Evolutionary conservation across 257 asterid species (phyloP).

Genomic region (Petrea volubilis): DNA sequence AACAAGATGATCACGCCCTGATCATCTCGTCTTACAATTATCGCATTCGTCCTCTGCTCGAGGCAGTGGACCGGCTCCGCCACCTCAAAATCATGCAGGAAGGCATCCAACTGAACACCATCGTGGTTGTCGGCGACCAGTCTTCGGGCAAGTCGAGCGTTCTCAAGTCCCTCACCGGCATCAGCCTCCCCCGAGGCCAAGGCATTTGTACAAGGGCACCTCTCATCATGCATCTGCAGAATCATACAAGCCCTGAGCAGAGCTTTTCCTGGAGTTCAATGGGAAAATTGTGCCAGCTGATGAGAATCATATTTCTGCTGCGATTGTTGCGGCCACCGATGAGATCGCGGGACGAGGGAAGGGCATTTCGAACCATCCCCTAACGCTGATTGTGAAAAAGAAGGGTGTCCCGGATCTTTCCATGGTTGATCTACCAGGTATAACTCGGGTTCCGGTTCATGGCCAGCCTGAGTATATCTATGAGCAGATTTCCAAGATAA

Average conservation of each 20-base stretch:
- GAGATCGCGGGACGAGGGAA: conserved; percentile 40
- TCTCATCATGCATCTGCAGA: conserved; percentile 39
- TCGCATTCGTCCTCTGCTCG: conserved; percentile 42
- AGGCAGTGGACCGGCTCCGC: conserved; percentile 44
- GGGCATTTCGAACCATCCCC: conserved; percentile 31
- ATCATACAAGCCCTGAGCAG: conserved; percentile 8
- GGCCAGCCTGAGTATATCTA: conserved; percentile 39
- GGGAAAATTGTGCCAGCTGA: conserved; percentile 25
- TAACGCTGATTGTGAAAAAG: conserved; percentile 42
- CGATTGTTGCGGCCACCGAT: conserved; percentile 23
- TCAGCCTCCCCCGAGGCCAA: conserved; percentile 56
- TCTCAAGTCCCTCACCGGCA: conserved; percentile 50
- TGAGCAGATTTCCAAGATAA: conserved; percentile 40
- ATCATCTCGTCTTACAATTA: conserved; percentile 42
- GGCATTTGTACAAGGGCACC: conserved; percentile 57
- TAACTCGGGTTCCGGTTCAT: conserved; percentile 38
- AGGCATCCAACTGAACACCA: conserved; percentile 53
- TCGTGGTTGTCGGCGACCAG: conserved; percentile 54
- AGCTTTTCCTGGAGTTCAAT: no score
- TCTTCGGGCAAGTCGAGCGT: conserved; percentile 59
- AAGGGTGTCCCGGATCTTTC: conserved; percentile 43
- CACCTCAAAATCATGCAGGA: conserved; percentile 47
- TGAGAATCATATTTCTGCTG: conserved; percentile 23
- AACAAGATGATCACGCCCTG: conserved; percentile 27
- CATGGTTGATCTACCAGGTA: conserved; percentile 48